Percentiles rank a stretch among this genome's conserved stretches.
Evolutionary conservation across 495 filamentous ascomycete genomes (phyloP).

Genomic region (Tuber brumale): DNA sequence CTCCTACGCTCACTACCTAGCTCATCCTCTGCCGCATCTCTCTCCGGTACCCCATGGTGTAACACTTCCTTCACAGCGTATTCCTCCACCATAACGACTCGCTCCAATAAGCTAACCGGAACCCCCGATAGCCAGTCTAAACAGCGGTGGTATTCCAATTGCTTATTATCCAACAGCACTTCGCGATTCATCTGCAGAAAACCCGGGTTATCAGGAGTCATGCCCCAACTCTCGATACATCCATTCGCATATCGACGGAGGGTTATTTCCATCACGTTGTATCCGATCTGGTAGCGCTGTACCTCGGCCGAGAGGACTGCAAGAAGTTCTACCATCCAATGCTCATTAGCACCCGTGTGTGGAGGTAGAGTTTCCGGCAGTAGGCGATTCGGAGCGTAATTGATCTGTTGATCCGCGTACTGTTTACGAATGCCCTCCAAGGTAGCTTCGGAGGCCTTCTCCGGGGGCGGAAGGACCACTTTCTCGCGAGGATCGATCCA

Average conservation of each 20-base stretch:
- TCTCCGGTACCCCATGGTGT: background rate
- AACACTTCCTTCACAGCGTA: background rate
- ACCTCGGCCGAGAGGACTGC: background rate
- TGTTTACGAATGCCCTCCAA: background rate
- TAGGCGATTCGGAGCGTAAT: background rate
- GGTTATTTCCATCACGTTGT: background rate
- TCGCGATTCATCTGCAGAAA: background rate
- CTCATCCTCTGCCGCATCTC: background rate
- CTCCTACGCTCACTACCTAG: too few species aligned
- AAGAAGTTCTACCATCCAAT: background rate
- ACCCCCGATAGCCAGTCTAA: background rate
- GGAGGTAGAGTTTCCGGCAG: background rate
- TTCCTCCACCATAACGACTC: background rate
- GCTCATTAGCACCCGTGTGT: background rate
- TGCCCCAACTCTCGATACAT: background rate
- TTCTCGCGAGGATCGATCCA: constrained; percentile 1
- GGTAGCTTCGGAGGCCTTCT: background rate
- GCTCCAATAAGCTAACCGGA: background rate
- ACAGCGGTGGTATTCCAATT: background rate
- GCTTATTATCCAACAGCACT: background rate
- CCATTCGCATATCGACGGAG: background rate
- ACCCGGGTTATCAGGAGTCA: background rate
- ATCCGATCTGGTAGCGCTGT: background rate
- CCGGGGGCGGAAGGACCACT: background rate
- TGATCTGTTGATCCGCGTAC: background rate